phyloP scores from a whole-genome alignment of 1,139 yeast species.

The Taphrina wiesneri region DNA sequence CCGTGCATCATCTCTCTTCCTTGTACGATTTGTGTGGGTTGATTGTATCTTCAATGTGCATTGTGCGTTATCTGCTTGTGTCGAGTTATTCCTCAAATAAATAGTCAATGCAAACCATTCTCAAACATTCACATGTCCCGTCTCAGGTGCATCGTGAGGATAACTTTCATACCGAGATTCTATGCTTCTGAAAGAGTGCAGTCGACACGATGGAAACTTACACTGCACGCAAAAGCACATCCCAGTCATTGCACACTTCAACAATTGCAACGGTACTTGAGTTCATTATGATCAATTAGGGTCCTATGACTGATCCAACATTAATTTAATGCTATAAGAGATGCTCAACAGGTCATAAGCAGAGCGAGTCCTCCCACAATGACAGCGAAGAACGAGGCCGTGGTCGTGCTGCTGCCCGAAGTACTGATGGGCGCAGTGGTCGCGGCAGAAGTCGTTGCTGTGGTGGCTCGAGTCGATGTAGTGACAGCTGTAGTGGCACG shows the following conservation, averaged over 20 bases:
- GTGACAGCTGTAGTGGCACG: neutral
- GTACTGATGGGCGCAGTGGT: neutral
- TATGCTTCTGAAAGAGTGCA: too few relatives aligned
- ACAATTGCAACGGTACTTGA: too few relatives aligned
- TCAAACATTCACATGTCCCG: too few relatives aligned
- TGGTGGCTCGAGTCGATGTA: neutral
- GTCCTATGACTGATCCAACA: neutral
- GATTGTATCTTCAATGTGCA: neutral
- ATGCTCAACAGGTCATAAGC: constrained; percentile 1
- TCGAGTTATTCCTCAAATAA: too few relatives aligned
- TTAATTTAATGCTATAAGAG: neutral
- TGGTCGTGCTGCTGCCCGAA: neutral
- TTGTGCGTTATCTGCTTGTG: too few relatives aligned
- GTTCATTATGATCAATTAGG: neutral
- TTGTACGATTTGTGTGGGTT: neutral
- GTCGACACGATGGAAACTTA: too few relatives aligned
- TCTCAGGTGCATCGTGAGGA: too few relatives aligned
- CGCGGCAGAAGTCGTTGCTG: neutral
- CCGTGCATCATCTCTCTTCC: neutral
- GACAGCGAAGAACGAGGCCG: neutral
- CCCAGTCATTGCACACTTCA: too few relatives aligned
- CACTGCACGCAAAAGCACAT: too few relatives aligned
- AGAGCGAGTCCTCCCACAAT: constrained; percentile 1
- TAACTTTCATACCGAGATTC: too few relatives aligned
- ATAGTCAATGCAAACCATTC: neutral